Conservation (phyloP, 768 basidiomycete genomes). For the Roridomyces roridus region DNA sequence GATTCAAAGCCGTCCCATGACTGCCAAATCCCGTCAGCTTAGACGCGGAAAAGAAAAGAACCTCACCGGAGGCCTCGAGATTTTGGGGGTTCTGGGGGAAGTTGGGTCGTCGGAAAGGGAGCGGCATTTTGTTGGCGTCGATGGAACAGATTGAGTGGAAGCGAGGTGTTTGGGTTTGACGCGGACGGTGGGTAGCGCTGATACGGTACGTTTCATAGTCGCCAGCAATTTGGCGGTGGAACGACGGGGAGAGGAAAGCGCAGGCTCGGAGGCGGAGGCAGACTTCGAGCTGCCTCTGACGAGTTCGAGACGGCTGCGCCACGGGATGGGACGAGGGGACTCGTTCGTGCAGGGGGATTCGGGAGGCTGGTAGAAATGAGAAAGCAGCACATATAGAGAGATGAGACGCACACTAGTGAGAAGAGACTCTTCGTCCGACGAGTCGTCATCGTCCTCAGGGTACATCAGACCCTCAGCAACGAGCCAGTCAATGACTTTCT, state of each 20-base stretch:
- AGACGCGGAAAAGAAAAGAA: not conserved
- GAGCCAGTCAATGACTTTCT: constrained; percentile 17
- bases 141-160: not conserved
- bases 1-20: not conserved
- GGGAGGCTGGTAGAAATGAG: not conserved
- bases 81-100: not conserved
- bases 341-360: not conserved
- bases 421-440: not conserved
- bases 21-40: not conserved
- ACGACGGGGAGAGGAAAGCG: not conserved
- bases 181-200: not conserved
- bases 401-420: not conserved
- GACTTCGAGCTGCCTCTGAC: not conserved
- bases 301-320: constrained; percentile 16
- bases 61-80: not conserved
- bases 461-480: constrained; percentile 3
- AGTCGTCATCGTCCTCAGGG: not conserved
- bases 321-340: not conserved
- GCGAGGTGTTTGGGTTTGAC: not conserved
- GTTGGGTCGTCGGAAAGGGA: not conserved
- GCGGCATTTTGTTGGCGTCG: not conserved
- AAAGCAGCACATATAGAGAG: not conserved
- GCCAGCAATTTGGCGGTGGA: constrained; percentile 13
- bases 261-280: not conserved
- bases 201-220: constrained; percentile 1